These are phyloP conservation scores for Wallacemonas sp. DNA, from an alignment of 208 protist species.

Conservation along the genomic window DNA sequence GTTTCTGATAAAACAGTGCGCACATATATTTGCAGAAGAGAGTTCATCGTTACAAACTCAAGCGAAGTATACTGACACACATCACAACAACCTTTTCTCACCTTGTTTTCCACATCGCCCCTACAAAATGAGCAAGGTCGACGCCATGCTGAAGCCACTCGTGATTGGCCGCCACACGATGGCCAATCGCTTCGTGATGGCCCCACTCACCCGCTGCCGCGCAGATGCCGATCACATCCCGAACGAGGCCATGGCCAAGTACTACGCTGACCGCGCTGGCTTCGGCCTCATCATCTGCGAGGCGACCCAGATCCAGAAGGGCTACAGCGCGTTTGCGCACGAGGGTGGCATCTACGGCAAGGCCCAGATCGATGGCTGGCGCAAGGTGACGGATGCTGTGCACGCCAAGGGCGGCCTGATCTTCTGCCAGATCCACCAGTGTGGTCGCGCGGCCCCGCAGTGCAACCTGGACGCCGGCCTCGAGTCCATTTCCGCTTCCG, in stretches of 20 bases:
- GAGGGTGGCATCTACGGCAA: constrained; percentile 65
- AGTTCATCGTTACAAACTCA: too few species aligned
- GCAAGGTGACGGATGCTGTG: constrained; percentile 67
- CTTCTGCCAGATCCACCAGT: constrained; percentile 67
- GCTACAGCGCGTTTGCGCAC: constrained; percentile 39
- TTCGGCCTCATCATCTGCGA: constrained; percentile 76
- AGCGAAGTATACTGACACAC: too few species aligned
- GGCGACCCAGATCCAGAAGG: constrained; percentile 51
- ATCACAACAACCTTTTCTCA: background rate
- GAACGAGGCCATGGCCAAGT: constrained; percentile 40
- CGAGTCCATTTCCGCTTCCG: constrained; percentile 25
- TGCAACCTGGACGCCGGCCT: constrained; percentile 32
- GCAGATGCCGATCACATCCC: constrained; percentile 45
- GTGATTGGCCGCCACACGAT: constrained; percentile 32
- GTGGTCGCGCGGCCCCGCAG: constrained; percentile 42
- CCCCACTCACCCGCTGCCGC: constrained; percentile 67
- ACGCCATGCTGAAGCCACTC: constrained; percentile 41
- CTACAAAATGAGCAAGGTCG: background rate
- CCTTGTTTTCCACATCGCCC: background rate
- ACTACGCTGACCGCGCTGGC: constrained; percentile 71
- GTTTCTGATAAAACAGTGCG: too few species aligned
- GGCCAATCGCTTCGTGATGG: constrained; percentile 59
- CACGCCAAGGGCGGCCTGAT: constrained; percentile 70
- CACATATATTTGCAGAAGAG: too few species aligned
- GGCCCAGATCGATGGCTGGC: constrained; percentile 68